Evolutionary conservation across 2,329 filamentous ascomycete species (phyloP).

Genomic region (Zelopaecilomyces penicillatus): DNA sequence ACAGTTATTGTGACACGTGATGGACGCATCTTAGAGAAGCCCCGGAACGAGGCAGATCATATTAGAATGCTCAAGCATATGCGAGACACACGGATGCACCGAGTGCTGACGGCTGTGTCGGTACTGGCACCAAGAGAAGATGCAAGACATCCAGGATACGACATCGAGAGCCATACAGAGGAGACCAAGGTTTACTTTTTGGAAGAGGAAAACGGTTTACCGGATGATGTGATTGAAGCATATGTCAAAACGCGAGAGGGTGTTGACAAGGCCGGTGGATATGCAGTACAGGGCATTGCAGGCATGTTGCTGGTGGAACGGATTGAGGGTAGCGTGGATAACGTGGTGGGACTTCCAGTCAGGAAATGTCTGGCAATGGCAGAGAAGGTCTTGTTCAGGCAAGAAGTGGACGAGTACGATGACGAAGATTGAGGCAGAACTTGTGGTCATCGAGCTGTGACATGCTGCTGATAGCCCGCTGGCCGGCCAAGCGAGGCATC

Average conservation of each 20-base stretch:
- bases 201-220: conserved; percentile 44
- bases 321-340: conserved; percentile 86
- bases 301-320: conserved; percentile 79
- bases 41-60: conserved; percentile 71
- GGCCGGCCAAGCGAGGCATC: no score
- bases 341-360: conserved; percentile 85
- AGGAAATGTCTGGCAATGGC: conserved; percentile 70
- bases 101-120: conserved; percentile 78
- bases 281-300: conserved; percentile 84
- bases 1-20: conserved; percentile 74
- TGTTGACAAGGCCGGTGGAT: conserved; percentile 91
- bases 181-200: conserved; percentile 91
- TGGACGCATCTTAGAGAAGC: conserved; percentile 85
- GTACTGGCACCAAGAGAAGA: conserved; percentile 77
- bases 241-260: conserved; percentile 84
- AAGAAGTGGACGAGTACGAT: conserved; percentile 53
- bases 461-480: no score
- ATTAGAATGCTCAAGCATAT: conserved; percentile 74
- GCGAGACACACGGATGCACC: conserved; percentile 68
- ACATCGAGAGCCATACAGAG: conserved; percentile 71
- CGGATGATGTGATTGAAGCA: conserved; percentile 72
- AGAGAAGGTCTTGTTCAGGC: conserved; percentile 76
- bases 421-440: conserved; percentile 36
- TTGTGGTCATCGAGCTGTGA: background rate
- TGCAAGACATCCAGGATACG: conserved; percentile 77